A percentile compares a stretch with the other conserved stretches of the same genome.
These are phyloP conservation scores for Leptographium lundbergii DNA, from an alignment of 2,329 filamentous ascomycete genomes.

Conservation along the genomic window DNA sequence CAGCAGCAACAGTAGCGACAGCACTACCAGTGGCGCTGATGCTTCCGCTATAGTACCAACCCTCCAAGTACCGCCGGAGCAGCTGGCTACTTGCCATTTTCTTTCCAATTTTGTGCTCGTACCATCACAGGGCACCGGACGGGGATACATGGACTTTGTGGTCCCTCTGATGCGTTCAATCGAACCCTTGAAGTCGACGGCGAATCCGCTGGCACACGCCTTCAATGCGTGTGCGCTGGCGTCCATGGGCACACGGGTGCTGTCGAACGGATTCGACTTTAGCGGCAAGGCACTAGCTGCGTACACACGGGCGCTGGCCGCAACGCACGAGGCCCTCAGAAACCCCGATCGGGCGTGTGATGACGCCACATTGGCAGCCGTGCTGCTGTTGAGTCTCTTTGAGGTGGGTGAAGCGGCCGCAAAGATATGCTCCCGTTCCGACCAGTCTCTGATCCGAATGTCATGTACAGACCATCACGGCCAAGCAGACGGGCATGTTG, in stretches of 20 bases:
- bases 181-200: not conserved
- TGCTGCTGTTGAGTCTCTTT: slow-evolving; percentile 47
- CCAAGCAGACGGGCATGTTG: slow-evolving; percentile 38
- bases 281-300: slow-evolving; percentile 31
- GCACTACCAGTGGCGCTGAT: not conserved
- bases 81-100: slow-evolving; percentile 47
- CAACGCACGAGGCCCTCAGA: slow-evolving; percentile 39
- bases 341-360: slow-evolving; percentile 34
- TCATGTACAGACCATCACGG: slow-evolving; percentile 32
- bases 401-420: slow-evolving; percentile 27
- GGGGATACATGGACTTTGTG: slow-evolving; percentile 48
- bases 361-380: slow-evolving; percentile 47
- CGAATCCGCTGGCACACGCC: slow-evolving; percentile 31
- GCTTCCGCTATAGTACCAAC: slow-evolving; percentile 18
- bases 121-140: slow-evolving; percentile 33
- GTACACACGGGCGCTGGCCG: slow-evolving; percentile 41
- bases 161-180: slow-evolving; percentile 37
- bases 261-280: slow-evolving; percentile 20
- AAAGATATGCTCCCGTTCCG: too few relatives aligned
- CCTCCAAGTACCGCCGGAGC: slow-evolving; percentile 36
- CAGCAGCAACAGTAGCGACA: not conserved
- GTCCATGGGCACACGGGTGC: slow-evolving; percentile 39
- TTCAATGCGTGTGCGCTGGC: slow-evolving; percentile 49
- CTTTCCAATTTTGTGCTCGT: slow-evolving; percentile 47
- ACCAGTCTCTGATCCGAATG: too few relatives aligned